These are phyloP conservation scores for Dendrobium nobile DNA, from an alignment of 106 monocot species.

Conservation along the genomic window DNA sequence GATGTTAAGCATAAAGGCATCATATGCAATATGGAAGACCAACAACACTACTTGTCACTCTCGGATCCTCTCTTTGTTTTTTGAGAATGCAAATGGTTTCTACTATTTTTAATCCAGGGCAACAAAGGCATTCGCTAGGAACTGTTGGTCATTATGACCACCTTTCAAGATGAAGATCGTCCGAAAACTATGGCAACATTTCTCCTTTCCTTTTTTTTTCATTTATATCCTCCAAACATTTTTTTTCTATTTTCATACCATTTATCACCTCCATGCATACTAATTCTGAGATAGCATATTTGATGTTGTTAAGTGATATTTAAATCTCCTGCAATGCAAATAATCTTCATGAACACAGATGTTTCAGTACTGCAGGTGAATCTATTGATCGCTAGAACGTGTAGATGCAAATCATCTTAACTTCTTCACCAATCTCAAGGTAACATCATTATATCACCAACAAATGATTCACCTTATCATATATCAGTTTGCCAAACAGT, in stretches of 20 bases:
- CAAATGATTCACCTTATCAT: neutral
- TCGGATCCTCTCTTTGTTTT: neutral
- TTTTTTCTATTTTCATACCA: neutral
- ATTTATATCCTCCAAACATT: neutral
- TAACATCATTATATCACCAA: neutral
- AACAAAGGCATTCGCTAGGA: neutral
- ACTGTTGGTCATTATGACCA: neutral
- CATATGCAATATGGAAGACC: too few relatives aligned
- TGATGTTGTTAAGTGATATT: neutral
- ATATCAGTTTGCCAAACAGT: neutral
- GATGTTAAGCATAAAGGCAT: too few relatives aligned
- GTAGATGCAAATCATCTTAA: neutral
- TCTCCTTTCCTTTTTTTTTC: neutral
- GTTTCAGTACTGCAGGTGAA: neutral
- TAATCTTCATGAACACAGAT: neutral
- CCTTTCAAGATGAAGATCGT: too few relatives aligned
- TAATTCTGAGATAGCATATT: neutral
- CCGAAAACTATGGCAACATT: neutral
- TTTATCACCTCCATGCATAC: neutral
- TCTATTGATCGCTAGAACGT: neutral
- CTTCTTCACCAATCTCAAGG: neutral
- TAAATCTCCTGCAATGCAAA: neutral
- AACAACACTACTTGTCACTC: neutral
- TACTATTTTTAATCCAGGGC: neutral
- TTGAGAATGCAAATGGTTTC: neutral